A percentile compares a stretch with the other conserved stretches of the same genome.
Conservation (phyloP, 2,329 filamentous ascomycete species). For the Penicillium sp. region DNA sequence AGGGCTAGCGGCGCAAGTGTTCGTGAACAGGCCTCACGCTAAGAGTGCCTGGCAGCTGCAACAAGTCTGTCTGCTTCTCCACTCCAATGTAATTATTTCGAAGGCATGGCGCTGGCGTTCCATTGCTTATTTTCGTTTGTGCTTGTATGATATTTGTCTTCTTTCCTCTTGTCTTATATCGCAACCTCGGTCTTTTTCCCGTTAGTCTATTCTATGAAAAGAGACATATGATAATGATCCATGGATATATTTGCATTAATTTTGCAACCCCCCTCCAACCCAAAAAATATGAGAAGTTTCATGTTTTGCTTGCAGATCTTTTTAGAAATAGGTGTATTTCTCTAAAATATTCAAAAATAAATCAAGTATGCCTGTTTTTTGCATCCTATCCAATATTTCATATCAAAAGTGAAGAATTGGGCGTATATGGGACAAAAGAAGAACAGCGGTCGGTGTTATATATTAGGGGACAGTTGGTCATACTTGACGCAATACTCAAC, state of each 20-base stretch:
- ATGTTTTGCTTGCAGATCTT: not conserved
- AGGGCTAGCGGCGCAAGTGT: slow-evolving; percentile 72
- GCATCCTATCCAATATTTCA: slow-evolving; percentile 4
- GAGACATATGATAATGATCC: slow-evolving; percentile 13
- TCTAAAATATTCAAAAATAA: not conserved
- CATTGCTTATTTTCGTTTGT: slow-evolving; percentile 5
- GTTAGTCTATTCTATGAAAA: slow-evolving; percentile 8
- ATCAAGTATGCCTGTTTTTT: not conserved
- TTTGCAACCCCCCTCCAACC: not conserved
- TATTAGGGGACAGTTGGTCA: slow-evolving; percentile 81
- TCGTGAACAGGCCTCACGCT: slow-evolving; percentile 18
- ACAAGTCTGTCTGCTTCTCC: slow-evolving; percentile 21
- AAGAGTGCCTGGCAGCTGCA: not conserved
- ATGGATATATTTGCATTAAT: slow-evolving; percentile 5
- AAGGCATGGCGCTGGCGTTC: slow-evolving; percentile 29
- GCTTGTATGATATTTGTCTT: slow-evolving; percentile 10
- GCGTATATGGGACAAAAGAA: slow-evolving; percentile 9
- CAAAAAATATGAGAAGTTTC: not conserved
- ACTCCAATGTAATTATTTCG: slow-evolving; percentile 23
- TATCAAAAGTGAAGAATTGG: not conserved
- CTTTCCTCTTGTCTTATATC: slow-evolving; percentile 11
- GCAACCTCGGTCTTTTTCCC: not conserved
- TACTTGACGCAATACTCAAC: slow-evolving; percentile 89
- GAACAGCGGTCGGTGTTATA: slow-evolving; percentile 47
- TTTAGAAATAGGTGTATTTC: not conserved